These are phyloP conservation scores for Debaryomyces udenii DNA, from an alignment of 1,139 yeast species.

Conservation along the genomic window DNA sequence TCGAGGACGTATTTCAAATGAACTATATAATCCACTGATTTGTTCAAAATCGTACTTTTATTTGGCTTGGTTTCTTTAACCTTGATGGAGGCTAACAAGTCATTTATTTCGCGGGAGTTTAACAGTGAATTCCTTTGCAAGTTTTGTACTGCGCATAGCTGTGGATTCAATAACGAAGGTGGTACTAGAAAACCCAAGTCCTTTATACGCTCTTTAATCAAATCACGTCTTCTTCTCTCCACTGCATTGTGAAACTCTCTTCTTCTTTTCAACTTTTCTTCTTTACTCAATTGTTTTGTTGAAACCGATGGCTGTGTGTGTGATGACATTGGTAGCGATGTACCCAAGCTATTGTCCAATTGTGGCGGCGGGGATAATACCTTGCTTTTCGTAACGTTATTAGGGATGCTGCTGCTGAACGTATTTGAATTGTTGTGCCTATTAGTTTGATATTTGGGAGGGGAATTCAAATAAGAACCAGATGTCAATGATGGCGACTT, in stretches of 20 bases:
- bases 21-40: constrained; percentile 67
- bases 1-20: constrained; percentile 52
- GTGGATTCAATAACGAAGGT: constrained; percentile 62
- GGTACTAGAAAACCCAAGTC: constrained; percentile 74
- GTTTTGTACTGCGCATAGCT: constrained; percentile 49
- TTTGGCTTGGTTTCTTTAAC: constrained; percentile 73
- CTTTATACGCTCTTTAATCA: constrained; percentile 74
- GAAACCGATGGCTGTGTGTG: constrained; percentile 21
- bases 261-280: constrained; percentile 68
- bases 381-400: constrained; percentile 16
- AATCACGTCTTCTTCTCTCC: constrained; percentile 75
- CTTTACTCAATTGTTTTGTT: constrained; percentile 59
- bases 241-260: constrained; percentile 83
- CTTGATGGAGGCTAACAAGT: constrained; percentile 40
- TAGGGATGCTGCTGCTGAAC: constrained; percentile 31
- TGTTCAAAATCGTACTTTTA: constrained; percentile 67
- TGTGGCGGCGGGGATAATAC: constrained; percentile 11
- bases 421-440: constrained; percentile 3
- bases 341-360: constrained; percentile 21
- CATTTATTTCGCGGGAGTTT: constrained; percentile 39
- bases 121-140: constrained; percentile 40
- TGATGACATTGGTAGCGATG: constrained; percentile 29
- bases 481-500: constrained; percentile 30
- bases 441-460: constrained; percentile 28
- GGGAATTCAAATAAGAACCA: constrained; percentile 39